Evolutionary conservation across 23 red algal genomes (phyloP).

Genomic region (Gracilaria caudata): DNA sequence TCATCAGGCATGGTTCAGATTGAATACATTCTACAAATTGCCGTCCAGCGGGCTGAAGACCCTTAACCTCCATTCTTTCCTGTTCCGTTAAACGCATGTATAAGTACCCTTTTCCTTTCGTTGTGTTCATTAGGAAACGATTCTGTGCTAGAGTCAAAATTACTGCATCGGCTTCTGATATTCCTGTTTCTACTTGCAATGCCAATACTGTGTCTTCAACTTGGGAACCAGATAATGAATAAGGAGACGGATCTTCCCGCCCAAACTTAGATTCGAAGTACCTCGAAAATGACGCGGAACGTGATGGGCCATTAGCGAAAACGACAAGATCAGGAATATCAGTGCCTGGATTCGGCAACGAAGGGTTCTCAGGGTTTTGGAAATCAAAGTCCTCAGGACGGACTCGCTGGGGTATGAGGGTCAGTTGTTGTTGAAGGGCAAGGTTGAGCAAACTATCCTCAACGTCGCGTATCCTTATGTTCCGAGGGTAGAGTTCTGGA

Average conservation of each 20-base stretch:
- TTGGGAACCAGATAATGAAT: not conserved
- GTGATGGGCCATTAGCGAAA: slow-evolving; percentile 13
- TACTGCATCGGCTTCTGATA: slow-evolving; percentile 14
- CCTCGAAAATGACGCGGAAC: not conserved
- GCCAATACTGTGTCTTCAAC: slow-evolving; percentile 16
- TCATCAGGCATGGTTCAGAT: slow-evolving; percentile 27
- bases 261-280: slow-evolving; percentile 14
- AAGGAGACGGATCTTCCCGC: not conserved
- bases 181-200: not conserved
- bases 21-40: slow-evolving; percentile 6
- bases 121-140: slow-evolving; percentile 23
- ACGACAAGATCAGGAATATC: not conserved
- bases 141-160: slow-evolving; percentile 32
- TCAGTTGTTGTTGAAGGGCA: not conserved
- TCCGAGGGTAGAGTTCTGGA: not conserved
- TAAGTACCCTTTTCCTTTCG: slow-evolving; percentile 14
- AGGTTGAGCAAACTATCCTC: slow-evolving; percentile 29
- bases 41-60: not conserved
- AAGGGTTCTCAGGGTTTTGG: not conserved
- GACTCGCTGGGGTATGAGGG: not conserved
- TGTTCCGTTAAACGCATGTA: slow-evolving; percentile 38
- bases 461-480: slow-evolving; percentile 17
- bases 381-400: not conserved
- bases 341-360: not conserved
- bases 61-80: slow-evolving; percentile 9